Base-by-base conservation (phyloP, 192 early-diverging fungal genomes). In the Thamnidium elegans region DNA sequence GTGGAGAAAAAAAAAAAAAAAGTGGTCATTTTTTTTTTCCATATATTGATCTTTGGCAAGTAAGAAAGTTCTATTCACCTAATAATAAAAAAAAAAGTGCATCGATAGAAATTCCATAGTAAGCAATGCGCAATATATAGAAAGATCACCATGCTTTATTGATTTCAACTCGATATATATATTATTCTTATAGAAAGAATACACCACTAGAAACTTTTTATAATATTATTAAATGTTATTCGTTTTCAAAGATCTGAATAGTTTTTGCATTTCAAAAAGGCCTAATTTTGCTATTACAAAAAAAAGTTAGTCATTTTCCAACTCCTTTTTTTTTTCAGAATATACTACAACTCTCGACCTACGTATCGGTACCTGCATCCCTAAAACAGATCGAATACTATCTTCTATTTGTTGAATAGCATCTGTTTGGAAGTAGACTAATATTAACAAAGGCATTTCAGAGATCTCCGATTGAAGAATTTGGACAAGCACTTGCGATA, bases 231-330 rank as follows among this genome's bases (percentile, higher is more conserved):
- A 39, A 39, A 39, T 39, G 9, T 4, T 39, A 13, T 14, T 48
- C 1, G 46, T 48, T 48, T 70, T 44, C 9, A 70, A 19, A 15
- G 66, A 47, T 10, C 61, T 55, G 21, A 67, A 63, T 2, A 73
- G 53, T n/a, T 68, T 73, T 36, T 73, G 71, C 55, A 73, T 66
- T 47, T 73, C 71, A 30, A 68, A 73, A 26, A 73, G 34, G 11
- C 66, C 66, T 26, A 73, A 44, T 60, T 73, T 73, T n/a, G 66
- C 71, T 73, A 58, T 43, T 19, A 13, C 6, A 39, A 45, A 60
- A 61, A 45, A 54, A 19, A 55, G 31, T 11, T 17, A 51, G 14
- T 23, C 19, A 15, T 46, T 2, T 4, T 39, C 9, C 20, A 15
- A n/a, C 45, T 50, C 21, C 10, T 56, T 15, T 34, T 56, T n/a